A percentile compares a stretch with the other conserved stretches of the same genome.
Conservation (phyloP, 441 rosid species). For the Brassica balearica region DNA sequence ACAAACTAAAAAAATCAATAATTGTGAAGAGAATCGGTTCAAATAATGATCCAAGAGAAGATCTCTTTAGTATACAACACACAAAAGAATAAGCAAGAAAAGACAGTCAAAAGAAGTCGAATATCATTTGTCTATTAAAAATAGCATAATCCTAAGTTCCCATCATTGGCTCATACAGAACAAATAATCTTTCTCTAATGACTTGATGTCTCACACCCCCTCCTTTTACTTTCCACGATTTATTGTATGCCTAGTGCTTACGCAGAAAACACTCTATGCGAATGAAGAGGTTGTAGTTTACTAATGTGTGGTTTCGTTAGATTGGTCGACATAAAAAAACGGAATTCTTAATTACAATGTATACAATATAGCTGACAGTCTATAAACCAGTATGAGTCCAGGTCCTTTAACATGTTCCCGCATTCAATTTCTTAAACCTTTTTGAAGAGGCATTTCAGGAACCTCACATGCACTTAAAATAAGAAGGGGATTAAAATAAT, state of each 20-base stretch:
- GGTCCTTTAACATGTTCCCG: not conserved
- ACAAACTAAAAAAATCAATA: slow-evolving; percentile 13
- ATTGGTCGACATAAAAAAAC: not conserved
- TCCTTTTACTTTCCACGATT: slow-evolving; percentile 29
- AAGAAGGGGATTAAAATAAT: not conserved
- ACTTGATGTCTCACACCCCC: slow-evolving; percentile 42
- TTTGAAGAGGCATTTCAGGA: not conserved
- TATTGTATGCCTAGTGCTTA: slow-evolving; percentile 30
- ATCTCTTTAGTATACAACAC: slow-evolving; percentile 33
- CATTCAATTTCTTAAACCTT: not conserved
- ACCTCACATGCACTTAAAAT: not conserved
- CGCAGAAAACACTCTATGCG: slow-evolving; percentile 34
- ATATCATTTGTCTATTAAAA: slow-evolving; percentile 30
- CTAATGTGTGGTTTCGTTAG: slow-evolving; percentile 22
- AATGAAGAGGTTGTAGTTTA: slow-evolving; percentile 16
- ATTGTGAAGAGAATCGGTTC: slow-evolving; percentile 27
- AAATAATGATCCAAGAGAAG: slow-evolving; percentile 38
- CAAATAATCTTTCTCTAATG: slow-evolving; percentile 35
- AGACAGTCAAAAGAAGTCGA: slow-evolving; percentile 40
- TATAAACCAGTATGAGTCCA: not conserved
- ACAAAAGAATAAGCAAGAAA: slow-evolving; percentile 31
- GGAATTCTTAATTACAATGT: not conserved
- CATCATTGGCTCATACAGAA: slow-evolving; percentile 44
- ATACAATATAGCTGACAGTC: slow-evolving; percentile 6
- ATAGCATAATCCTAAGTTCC: slow-evolving; percentile 40